Conservation (phyloP, 768 basidiomycete species). For the Astraeus odoratus region DNA sequence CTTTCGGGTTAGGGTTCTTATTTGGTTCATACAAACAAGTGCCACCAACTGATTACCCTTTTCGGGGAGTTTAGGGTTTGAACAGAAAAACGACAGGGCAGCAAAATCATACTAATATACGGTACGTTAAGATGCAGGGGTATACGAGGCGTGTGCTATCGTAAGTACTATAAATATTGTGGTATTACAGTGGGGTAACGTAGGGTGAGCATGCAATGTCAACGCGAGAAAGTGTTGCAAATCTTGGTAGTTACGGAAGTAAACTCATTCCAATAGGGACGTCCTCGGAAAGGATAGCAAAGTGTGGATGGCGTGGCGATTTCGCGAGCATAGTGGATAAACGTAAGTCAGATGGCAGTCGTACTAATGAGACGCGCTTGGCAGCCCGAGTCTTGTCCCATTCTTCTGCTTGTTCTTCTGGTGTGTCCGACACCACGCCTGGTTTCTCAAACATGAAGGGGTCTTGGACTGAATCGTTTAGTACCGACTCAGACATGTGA, state of each 20-base stretch:
- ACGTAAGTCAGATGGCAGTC: constrained; percentile 52
- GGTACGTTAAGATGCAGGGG: too few relatives aligned
- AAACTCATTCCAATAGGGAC: neutral
- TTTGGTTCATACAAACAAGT: constrained; percentile 14
- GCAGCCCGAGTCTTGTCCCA: constrained; percentile 84
- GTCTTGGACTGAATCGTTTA: constrained; percentile 16
- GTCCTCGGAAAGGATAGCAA: constrained; percentile 3
- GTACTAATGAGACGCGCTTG: constrained; percentile 77
- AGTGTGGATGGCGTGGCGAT: constrained; percentile 6
- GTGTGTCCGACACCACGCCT: constrained; percentile 38
- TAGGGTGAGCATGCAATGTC: neutral
- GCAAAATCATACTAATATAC: too few relatives aligned
- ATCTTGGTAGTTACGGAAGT: neutral
- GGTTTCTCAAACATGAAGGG: constrained; percentile 38
- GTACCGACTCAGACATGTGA: constrained; percentile 14
- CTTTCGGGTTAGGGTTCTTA: constrained; percentile 28
- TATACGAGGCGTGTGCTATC: too few relatives aligned
- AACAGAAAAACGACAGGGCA: too few relatives aligned
- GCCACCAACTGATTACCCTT: constrained; percentile 2
- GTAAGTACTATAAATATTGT: too few relatives aligned
- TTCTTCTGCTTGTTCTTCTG: constrained; percentile 73
- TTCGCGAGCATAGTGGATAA: constrained; percentile 17
- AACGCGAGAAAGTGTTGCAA: neutral
- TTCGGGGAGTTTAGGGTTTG: too few relatives aligned
- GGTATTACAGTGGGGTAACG: neutral